Evolutionary conservation across 345 rosid species (phyloP).

Genomic region (Aquilaria sinensis): DNA sequence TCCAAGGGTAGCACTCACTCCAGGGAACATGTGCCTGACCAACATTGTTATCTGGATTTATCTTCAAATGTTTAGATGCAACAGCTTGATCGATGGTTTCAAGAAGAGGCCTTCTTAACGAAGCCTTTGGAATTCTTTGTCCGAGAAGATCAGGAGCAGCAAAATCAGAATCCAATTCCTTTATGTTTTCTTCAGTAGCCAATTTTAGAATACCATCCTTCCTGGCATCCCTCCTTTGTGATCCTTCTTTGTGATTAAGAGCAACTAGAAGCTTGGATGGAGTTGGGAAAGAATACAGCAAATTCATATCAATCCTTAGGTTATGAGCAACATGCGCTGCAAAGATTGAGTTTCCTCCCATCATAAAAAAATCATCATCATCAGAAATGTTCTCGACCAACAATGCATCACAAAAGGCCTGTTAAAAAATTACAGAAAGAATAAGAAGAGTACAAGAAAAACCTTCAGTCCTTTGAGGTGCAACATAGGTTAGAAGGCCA

Average conservation of each 20-base stretch:
- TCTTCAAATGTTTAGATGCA: constrained; percentile 46
- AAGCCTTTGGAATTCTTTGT: constrained; percentile 19
- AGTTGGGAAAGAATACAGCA: constrained; percentile 66
- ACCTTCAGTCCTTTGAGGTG: too few relatives aligned
- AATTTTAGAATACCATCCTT: constrained; percentile 19
- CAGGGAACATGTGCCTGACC: constrained; percentile 14
- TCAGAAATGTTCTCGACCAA: constrained; percentile 58
- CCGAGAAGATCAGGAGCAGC: constrained; percentile 15
- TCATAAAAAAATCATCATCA: constrained; percentile 71
- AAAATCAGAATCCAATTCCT: constrained; percentile 21
- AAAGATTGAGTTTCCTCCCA: constrained; percentile 87
- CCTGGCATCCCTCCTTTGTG: constrained; percentile 19
- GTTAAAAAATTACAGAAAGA: constrained; percentile 15
- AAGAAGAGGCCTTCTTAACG: constrained; percentile 14
- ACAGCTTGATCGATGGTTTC: constrained; percentile 18
- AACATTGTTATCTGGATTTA: constrained; percentile 22
- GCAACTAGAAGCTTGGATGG: constrained; percentile 54
- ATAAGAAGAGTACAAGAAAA: not conserved
- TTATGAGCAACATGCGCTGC: constrained; percentile 84
- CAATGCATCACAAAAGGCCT: constrained; percentile 79
- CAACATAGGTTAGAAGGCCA: not conserved
- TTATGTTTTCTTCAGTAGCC: constrained; percentile 21
- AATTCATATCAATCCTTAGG: constrained; percentile 75
- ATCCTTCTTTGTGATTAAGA: constrained; percentile 36
- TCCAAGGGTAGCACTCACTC: constrained; percentile 32